A percentile compares a stretch with the other conserved stretches of the same genome.
Evolutionary conservation across 2,329 filamentous ascomycete genomes (phyloP).

Genomic region (Sporothrix globosa): DNA sequence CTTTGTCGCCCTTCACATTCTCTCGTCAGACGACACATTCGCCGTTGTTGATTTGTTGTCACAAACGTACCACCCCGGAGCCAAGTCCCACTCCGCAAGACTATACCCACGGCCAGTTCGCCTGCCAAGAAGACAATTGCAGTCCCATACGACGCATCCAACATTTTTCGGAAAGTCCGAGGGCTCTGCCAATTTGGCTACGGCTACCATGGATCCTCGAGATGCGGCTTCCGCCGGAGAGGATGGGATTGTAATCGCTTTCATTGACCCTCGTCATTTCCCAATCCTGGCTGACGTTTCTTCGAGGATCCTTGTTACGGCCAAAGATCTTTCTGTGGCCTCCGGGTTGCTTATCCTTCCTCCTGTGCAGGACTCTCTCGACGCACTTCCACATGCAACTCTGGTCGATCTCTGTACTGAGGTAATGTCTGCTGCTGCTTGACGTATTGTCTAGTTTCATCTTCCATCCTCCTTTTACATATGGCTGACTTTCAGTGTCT

Average conservation of each 20-base stretch:
- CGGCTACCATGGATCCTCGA: neutral
- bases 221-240: neutral
- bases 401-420: conserved; percentile 1
- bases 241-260: conserved; percentile 15
- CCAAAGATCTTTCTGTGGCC: conserved; percentile 9
- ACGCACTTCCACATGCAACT: neutral
- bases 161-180: neutral
- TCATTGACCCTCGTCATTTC: conserved; percentile 4
- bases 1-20: no score
- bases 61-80: neutral
- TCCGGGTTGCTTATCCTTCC: conserved; percentile 20
- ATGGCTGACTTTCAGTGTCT: neutral
- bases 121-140: neutral
- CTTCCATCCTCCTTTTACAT: neutral
- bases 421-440: neutral
- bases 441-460: neutral
- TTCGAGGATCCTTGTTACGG: neutral
- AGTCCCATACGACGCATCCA: neutral
- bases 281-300: neutral
- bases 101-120: neutral
- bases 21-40: no score
- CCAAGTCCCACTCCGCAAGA: neutral
- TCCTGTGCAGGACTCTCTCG: neutral
- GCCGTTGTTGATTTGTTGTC: no score
- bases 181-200: neutral